Evolutionary conservation across 768 basidiomycete genomes (phyloP).

Genomic region (Phaeotremella skinneri): DNA sequence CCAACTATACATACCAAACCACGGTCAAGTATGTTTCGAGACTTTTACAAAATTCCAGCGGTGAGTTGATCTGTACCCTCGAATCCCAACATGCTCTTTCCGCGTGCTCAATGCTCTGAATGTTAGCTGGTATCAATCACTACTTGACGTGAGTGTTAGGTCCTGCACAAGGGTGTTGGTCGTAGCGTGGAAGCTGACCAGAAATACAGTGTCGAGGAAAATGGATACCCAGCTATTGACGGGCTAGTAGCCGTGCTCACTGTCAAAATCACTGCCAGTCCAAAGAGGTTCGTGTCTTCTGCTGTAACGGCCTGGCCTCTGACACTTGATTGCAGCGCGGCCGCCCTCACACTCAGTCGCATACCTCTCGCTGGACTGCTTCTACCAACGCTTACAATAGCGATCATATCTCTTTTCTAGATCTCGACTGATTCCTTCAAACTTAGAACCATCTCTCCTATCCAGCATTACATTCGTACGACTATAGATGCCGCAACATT

Average conservation of each 20-base stretch:
- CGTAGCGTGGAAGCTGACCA: too few relatives aligned
- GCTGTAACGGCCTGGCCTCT: not conserved
- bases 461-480: not conserved
- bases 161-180: too few relatives aligned
- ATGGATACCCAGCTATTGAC: slow-evolving; percentile 60
- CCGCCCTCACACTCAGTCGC: slow-evolving; percentile 7
- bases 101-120: slow-evolving; percentile 3
- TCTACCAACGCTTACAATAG: not conserved
- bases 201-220: slow-evolving; percentile 35
- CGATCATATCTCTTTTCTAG: slow-evolving; percentile 9
- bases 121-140: slow-evolving; percentile 51
- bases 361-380: slow-evolving; percentile 7
- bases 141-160: slow-evolving; percentile 40
- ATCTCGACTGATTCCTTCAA: not conserved
- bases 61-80: slow-evolving; percentile 48
- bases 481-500: too few relatives aligned
- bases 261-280: slow-evolving; percentile 60
- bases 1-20: slow-evolving; percentile 71
- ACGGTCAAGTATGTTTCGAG: slow-evolving; percentile 68
- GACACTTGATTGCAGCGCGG: slow-evolving; percentile 9
- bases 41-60: slow-evolving; percentile 65
- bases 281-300: slow-evolving; percentile 23
- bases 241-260: slow-evolving; percentile 77
- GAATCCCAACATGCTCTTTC: slow-evolving; percentile 11
- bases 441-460: not conserved